Base-by-base conservation (phyloP, 1,284 basidiomycete species). In the Trametes pubescens region DNA sequence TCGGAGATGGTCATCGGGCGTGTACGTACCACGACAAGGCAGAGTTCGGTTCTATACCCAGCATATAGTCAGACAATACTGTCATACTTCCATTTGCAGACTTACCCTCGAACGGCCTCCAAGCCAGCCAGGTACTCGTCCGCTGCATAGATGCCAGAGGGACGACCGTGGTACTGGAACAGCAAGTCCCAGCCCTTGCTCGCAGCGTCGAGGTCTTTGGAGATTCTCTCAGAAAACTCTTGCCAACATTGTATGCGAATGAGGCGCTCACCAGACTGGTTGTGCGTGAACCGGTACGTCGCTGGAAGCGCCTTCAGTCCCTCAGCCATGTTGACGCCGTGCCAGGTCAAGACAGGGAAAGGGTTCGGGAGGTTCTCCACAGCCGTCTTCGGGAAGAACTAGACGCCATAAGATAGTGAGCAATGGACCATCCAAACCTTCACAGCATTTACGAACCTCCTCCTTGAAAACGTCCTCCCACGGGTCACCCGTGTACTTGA, bases 271-370 rank as follows among this genome's bases (percentile, higher is more conserved):
- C 85, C 84, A 29, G 83, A 81, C 67, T 83, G 80, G 67, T 86
- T 86, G 62, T 85, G 84, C 8, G 84, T 85, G 69, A 86, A 86
- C 18, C 85, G 80, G 66, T 84, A 86, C 0, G 84, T 83, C 2
- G 83, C 79, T 18, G 84, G 83, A 2, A 85, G 73, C 1, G 84
- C 84, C 71, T 88, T 87, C 51, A 87, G 75, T 1, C 84, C 85
- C 72, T 87, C 85, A 3, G 85, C 84, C 78, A 87, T 78, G 66
- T 86, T 86, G 59, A 87, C 85, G 40, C 84, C 85, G 68, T 86
- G 85, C 84, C 84, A 86, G 10, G 74, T 76, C 65, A 77, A 61
- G 18, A 72, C 67, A 4, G 69, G 65, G 70, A 78, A 77, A 0
- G 77, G 76, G 61, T 78, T 78, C 5, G 26, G 40, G n/a, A 77